Evolutionary conservation across 164 flowering plant genomes (phyloP).

Genomic region (Berberis thunbergii): DNA sequence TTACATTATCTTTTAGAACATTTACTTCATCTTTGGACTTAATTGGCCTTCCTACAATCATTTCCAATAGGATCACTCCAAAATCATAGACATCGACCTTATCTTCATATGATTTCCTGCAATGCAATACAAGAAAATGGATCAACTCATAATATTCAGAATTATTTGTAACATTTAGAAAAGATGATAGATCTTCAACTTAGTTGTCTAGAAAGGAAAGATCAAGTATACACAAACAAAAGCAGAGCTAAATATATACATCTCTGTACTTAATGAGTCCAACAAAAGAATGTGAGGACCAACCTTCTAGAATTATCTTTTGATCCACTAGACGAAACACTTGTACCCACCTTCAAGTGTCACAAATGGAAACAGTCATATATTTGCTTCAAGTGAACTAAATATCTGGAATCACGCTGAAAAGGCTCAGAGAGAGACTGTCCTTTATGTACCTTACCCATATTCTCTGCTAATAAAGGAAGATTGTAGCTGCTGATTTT

Average conservation of each 20-base stretch:
- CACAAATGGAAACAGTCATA: constrained; percentile 3
- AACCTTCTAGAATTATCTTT: constrained; percentile 42
- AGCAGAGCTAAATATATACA: neutral
- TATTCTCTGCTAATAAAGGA: constrained; percentile 54
- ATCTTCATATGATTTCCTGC: constrained; percentile 44
- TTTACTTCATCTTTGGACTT: constrained; percentile 40
- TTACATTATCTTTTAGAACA: constrained; percentile 45
- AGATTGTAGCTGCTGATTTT: constrained; percentile 86
- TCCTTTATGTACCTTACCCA: constrained; percentile 33
- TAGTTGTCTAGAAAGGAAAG: no score
- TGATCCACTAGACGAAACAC: constrained; percentile 26
- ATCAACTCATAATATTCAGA: neutral
- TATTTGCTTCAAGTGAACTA: neutral
- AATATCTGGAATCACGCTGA: neutral
- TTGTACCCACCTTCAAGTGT: constrained; percentile 31
- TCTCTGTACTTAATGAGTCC: no score
- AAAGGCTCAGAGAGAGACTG: neutral
- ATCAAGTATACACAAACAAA: neutral
- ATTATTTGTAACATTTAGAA: neutral
- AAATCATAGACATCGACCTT: constrained; percentile 64
- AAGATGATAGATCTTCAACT: no score
- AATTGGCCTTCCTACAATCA: constrained; percentile 53
- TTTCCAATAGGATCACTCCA: constrained; percentile 75
- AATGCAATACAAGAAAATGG: neutral
- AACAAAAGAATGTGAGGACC: neutral